These are phyloP conservation scores for Schizophyllum commune DNA, from an alignment of 1,284 basidiomycete genomes.

Conservation along the genomic window DNA sequence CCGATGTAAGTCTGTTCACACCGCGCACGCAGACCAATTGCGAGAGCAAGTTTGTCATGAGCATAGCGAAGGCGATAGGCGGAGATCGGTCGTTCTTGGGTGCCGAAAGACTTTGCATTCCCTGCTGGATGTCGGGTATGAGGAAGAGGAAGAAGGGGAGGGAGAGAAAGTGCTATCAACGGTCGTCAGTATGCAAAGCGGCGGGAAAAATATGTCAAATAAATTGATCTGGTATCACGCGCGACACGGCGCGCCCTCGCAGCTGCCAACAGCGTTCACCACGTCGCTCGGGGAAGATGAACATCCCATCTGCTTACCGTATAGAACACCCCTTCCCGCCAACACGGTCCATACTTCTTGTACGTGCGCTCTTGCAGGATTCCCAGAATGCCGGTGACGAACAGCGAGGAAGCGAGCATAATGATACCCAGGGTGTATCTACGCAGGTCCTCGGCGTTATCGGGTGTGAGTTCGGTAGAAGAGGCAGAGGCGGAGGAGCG, in stretches of 20 bases:
- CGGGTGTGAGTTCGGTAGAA: conserved; percentile 13
- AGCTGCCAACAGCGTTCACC: not conserved
- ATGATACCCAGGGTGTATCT: conserved; percentile 64
- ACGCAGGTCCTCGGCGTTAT: conserved; percentile 26
- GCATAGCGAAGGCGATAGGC: conserved; percentile 34
- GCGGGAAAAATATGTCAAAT: not conserved
- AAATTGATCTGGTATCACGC: not conserved
- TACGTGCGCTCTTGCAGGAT: conserved; percentile 81
- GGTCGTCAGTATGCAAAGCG: not conserved
- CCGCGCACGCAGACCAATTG: conserved; percentile 85
- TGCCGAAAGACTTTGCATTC: conserved; percentile 36
- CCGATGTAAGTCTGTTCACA: conserved; percentile 77
- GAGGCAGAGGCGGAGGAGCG: conserved; percentile 36
- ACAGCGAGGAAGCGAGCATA: conserved; percentile 64
- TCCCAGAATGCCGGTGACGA: conserved; percentile 72
- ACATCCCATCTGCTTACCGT: conserved; percentile 36
- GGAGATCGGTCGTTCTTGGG: conserved; percentile 17
- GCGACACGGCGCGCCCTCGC: too few relatives aligned
- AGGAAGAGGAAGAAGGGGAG: conserved; percentile 72
- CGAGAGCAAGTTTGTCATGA: conserved; percentile 67
- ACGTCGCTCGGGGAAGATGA: not conserved
- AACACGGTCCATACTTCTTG: conserved; percentile 61
- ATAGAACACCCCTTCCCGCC: conserved; percentile 87
- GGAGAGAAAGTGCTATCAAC: conserved; percentile 54
- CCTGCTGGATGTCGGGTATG: conserved; percentile 46